Conservation (phyloP, 2,329 filamentous ascomycete species). For the Didymella segeticola region DNA sequence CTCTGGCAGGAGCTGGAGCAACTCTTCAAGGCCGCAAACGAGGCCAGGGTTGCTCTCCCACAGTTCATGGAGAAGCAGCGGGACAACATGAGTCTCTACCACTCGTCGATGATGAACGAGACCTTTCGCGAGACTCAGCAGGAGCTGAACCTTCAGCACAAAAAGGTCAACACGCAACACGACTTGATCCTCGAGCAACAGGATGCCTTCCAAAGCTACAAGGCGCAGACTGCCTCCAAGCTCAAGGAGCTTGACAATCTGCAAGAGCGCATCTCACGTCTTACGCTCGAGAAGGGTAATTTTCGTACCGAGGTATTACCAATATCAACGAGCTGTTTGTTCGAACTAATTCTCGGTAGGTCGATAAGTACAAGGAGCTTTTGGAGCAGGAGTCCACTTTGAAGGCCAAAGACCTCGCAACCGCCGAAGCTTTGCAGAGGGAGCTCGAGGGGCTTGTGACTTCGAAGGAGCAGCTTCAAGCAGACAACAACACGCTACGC, state of each 20-base stretch:
- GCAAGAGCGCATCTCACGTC: conserved; percentile 34
- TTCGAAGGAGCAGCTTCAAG: conserved; percentile 26
- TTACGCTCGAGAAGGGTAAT: conserved; percentile 39
- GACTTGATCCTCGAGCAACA: conserved; percentile 38
- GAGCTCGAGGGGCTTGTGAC: conserved; percentile 22
- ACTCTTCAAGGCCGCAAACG: conserved; percentile 28
- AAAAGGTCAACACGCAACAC: conserved; percentile 39
- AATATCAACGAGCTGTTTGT: background rate
- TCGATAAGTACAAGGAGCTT: conserved; percentile 27
- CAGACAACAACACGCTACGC: conserved; percentile 26
- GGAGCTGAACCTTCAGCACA: conserved; percentile 36
- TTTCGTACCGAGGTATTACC: conserved; percentile 27
- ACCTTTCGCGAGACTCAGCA: conserved; percentile 30
- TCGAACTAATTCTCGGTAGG: background rate
- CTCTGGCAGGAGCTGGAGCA: conserved; percentile 39
- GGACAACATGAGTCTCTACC: conserved; percentile 35
- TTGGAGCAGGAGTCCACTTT: conserved; percentile 18
- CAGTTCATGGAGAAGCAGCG: conserved; percentile 38
- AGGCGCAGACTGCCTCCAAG: conserved; percentile 23
- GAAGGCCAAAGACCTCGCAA: conserved; percentile 17
- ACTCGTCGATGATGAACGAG: conserved; percentile 33
- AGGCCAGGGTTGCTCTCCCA: conserved; percentile 29
- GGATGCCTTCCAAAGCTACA: conserved; percentile 35
- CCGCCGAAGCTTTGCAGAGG: conserved; percentile 20
- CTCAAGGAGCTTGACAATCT: conserved; percentile 31